Evolutionary conservation across 2,329 filamentous ascomycete species (phyloP).

Genomic region (Epichloe elymi): DNA sequence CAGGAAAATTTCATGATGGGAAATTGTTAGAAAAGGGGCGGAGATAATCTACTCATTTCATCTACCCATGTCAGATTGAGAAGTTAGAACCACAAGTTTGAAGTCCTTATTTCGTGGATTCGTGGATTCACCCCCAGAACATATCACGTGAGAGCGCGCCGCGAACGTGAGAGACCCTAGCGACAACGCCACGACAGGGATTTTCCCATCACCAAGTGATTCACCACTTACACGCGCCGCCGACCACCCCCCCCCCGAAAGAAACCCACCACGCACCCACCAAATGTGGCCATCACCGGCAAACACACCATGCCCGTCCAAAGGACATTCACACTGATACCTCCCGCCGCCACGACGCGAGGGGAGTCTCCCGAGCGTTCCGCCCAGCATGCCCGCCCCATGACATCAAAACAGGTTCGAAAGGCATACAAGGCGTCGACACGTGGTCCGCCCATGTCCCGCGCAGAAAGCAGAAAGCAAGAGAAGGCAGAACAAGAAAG

Average conservation of each 20-base stretch:
- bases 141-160: slow-evolving; percentile 1
- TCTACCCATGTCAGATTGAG: too few relatives aligned
- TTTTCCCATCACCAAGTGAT: background rate
- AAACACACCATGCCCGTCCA: slow-evolving; percentile 21
- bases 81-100: too few relatives aligned
- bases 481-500: slow-evolving; percentile 39
- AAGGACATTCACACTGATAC: slow-evolving; percentile 32
- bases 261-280: background rate
- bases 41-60: too few relatives aligned
- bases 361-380: background rate
- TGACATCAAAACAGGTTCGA: slow-evolving; percentile 30
- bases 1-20: too few relatives aligned
- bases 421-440: slow-evolving; percentile 25
- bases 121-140: too few relatives aligned
- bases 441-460: slow-evolving; percentile 23
- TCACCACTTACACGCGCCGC: background rate
- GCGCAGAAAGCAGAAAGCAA: slow-evolving; percentile 24
- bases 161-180: background rate
- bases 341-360: slow-evolving; percentile 13
- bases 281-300: slow-evolving; percentile 4
- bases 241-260: background rate
- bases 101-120: too few relatives aligned
- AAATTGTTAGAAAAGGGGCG: too few relatives aligned
- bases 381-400: slow-evolving; percentile 11
- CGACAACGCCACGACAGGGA: background rate